These are phyloP conservation scores for Candida sakaeoensis DNA, from an alignment of 805 yeast genomes.

Conservation along the genomic window DNA sequence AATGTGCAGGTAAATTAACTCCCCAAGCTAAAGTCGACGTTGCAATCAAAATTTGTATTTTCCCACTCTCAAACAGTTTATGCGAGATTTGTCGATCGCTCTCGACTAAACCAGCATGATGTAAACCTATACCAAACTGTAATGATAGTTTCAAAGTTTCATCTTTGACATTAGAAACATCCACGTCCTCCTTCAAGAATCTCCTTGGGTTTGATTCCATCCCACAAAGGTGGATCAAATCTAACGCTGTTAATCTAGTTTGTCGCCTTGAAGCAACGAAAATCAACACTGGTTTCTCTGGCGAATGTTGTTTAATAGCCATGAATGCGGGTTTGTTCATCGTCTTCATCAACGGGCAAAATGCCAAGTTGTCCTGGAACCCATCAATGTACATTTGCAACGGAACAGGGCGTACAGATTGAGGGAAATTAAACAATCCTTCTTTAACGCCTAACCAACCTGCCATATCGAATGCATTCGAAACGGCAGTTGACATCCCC, in stretches of 20 bases:
- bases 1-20: constrained; percentile 76
- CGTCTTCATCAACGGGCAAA: constrained; percentile 80
- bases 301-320: constrained; percentile 91
- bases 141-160: constrained; percentile 72
- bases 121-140: constrained; percentile 78
- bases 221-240: constrained; percentile 74
- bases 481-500: constrained; percentile 83
- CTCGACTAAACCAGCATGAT: constrained; percentile 80
- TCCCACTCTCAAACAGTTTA: constrained; percentile 63
- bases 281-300: constrained; percentile 76
- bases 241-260: constrained; percentile 76
- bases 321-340: constrained; percentile 88
- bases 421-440: constrained; percentile 77
- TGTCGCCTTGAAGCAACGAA: constrained; percentile 84
- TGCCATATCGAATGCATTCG: constrained; percentile 83
- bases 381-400: constrained; percentile 85
- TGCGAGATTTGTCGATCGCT: constrained; percentile 69
- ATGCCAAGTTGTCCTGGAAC: constrained; percentile 75
- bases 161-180: no score
- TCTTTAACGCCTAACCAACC: constrained; percentile 75
- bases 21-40: constrained; percentile 89
- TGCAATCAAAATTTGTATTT: constrained; percentile 69
- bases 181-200: constrained; percentile 63
- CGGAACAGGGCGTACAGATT: constrained; percentile 81
- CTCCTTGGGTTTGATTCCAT: constrained; percentile 73